Base-by-base conservation (phyloP, 768 basidiomycete genomes). In the Wakefieldia striispora region DNA sequence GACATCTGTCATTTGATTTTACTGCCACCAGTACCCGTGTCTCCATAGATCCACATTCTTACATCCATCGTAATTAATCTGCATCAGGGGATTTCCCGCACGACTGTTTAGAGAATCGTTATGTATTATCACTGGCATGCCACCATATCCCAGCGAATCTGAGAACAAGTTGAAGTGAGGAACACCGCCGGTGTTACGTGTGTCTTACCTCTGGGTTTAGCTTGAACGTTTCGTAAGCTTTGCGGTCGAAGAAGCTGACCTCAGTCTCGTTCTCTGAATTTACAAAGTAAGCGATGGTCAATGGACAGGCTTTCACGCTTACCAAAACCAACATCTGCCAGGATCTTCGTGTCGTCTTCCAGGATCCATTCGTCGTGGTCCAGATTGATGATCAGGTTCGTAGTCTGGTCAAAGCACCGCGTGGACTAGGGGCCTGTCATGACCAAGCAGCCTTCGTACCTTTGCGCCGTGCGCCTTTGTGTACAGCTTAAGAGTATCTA, bases 311-410 rank as follows among this genome's bases (percentile, higher is more conserved):
- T n/a, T 37, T n/a, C 21, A 43, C 20, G 70, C 84, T 49, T 50
- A 95, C 95, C 89, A 41, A 95, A 80, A 16, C 87, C 92, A 31
- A 80, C 68, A 4, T 84, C 80, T 2, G 75, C 81, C n/a, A 99
- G 76, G 1, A 72, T 75, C 60, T 78, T 80, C 8, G 64, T 63
- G 35, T 86, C 85, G 55, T 92, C 83, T 40, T 80, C 71, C 14
- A 94, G 70, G 53, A 97, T 90, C 90, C 93, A 95, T 9, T 92
- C 89, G 50, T 98, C 95, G 61, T 95, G 81, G 62, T 97, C 93
- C 49, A 98, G 79, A 68, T 99, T 99, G 64, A 99, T 97, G 69
- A 99, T 97, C 24, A 99, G 77, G 71, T 99, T 98, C 27, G 89
- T 89, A 1, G 95, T 95, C 95, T 97, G 60, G 14, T 11, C 31